Base-by-base conservation (phyloP, 2,329 filamentous ascomycete species). In the Septoria linicola region DNA sequence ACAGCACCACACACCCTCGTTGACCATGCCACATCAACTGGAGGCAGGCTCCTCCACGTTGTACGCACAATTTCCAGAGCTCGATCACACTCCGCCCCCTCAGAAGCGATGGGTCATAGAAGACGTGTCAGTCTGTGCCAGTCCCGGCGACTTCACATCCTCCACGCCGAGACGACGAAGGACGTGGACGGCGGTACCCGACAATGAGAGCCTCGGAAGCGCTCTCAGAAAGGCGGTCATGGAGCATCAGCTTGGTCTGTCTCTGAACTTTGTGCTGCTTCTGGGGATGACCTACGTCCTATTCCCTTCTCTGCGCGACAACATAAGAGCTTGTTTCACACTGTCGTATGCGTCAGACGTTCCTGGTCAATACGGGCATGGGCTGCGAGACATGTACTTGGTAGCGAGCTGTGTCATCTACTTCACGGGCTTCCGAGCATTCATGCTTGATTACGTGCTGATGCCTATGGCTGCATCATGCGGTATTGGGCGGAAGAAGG, bases 291-390 rank as follows among this genome's bases (percentile, higher is more conserved):
- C 88, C 49, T 89, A 96, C 73, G 75, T 84, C 63, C 84, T 86
- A 66, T 89, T 96, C 68, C 90, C 92, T 44, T 85, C 85, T 63
- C 83, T 90, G 41, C 83, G 89, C 59, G 76, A 80, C 46, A 83
- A 87, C 65, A 95, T 90, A n/a, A 79, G 80, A 65, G 93, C 91
- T 62, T 96, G 96, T 76, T 90, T 95, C 73, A 80, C 83, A 50
- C 80, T 96, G 52, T 91, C 88, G 51, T 93, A 97, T 75, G 72
- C 82, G 0, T 66, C 75, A 6, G 41, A 49, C 3, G 35, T 32
- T 8, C 41, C 48, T 21, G 84, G 82, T 37, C 73, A 80, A 54
- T 97, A 96, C 70, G 81, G 81, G 40, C 80, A 86, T 60, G 92
- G 93, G 55, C 80, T 78, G 68, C 85, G 95, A 65, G 93, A 99